phyloP scores from a whole-genome alignment of 2,329 filamentous ascomycete species.

The Cladosporium sphaerospermum region DNA sequence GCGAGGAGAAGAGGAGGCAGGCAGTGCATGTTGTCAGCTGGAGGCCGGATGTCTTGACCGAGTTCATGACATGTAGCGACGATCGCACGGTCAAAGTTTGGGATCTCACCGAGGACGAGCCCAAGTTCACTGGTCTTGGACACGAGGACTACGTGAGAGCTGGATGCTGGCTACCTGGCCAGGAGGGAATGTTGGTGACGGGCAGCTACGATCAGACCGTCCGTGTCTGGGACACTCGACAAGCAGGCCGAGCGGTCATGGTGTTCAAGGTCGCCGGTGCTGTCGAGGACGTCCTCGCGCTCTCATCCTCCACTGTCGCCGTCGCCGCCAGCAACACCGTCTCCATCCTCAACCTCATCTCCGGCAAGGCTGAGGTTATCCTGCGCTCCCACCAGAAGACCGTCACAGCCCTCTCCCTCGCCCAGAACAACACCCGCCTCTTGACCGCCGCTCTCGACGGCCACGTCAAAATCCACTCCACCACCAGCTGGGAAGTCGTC shows the following conservation, averaged over 20 bases:
- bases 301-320: slow-evolving; percentile 78
- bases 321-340: slow-evolving; percentile 81
- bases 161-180: slow-evolving; percentile 75
- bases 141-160: slow-evolving; percentile 89
- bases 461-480: slow-evolving; percentile 96
- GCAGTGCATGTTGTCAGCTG: slow-evolving; percentile 89
- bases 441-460: slow-evolving; percentile 88
- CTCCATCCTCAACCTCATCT: slow-evolving; percentile 86
- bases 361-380: slow-evolving; percentile 77
- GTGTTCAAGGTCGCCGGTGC: slow-evolving; percentile 91
- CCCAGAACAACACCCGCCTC: slow-evolving; percentile 72
- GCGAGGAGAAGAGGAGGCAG: slow-evolving; percentile 61
- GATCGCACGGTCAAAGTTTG: slow-evolving; percentile 89
- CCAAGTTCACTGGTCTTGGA: slow-evolving; percentile 71
- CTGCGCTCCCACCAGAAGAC: slow-evolving; percentile 97
- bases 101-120: slow-evolving; percentile 78
- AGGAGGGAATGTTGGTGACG: slow-evolving; percentile 70
- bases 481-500: slow-evolving; percentile 91
- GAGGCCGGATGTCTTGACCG: slow-evolving; percentile 75
- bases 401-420: slow-evolving; percentile 78
- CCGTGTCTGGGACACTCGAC: slow-evolving; percentile 84
- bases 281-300: slow-evolving; percentile 80
- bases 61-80: slow-evolving; percentile 82
- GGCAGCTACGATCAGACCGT: slow-evolving; percentile 95
- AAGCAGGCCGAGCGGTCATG: slow-evolving; percentile 66